phyloP scores from a whole-genome alignment of 352 stramenopile genomes.

The Phytophthora constricta region DNA sequence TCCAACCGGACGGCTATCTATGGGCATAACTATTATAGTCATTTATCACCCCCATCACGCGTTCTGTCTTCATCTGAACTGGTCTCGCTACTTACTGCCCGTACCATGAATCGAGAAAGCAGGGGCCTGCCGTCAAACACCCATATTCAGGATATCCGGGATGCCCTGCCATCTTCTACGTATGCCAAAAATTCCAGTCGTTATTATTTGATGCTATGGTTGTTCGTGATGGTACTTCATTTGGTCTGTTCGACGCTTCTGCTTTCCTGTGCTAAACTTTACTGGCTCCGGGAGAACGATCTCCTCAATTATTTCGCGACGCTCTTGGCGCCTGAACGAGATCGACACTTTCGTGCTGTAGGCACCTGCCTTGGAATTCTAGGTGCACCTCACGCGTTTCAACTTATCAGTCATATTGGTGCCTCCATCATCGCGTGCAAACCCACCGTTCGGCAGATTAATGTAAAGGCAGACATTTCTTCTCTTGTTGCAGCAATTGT shows the following conservation, averaged over 20 bases:
- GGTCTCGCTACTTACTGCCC: too few species aligned
- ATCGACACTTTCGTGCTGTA: slow-evolving; percentile 29
- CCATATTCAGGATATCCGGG: slow-evolving; percentile 3
- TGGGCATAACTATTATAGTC: too few species aligned
- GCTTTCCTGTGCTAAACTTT: slow-evolving; percentile 16
- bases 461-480: not conserved
- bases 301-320: slow-evolving; percentile 47
- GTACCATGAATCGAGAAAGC: too few species aligned
- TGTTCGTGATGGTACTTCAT: slow-evolving; percentile 21
- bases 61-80: too few species aligned
- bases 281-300: slow-evolving; percentile 43
- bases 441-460: slow-evolving; percentile 3
- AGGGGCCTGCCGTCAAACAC: slow-evolving; percentile 2
- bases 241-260: slow-evolving; percentile 32
- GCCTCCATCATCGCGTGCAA: slow-evolving; percentile 12
- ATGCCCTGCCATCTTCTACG: not conserved
- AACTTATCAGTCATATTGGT: slow-evolving; percentile 14
- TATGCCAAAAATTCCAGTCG: too few species aligned
- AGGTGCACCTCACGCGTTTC: slow-evolving; percentile 13
- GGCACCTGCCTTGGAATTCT: slow-evolving; percentile 22
- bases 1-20: too few species aligned
- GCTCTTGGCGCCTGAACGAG: slow-evolving; percentile 22
- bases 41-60: too few species aligned
- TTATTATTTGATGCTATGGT: too few species aligned
- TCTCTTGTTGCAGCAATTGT: not conserved